Conservation (phyloP, 2,329 filamentous ascomycete genomes). For the Ophiostoma ips region DNA sequence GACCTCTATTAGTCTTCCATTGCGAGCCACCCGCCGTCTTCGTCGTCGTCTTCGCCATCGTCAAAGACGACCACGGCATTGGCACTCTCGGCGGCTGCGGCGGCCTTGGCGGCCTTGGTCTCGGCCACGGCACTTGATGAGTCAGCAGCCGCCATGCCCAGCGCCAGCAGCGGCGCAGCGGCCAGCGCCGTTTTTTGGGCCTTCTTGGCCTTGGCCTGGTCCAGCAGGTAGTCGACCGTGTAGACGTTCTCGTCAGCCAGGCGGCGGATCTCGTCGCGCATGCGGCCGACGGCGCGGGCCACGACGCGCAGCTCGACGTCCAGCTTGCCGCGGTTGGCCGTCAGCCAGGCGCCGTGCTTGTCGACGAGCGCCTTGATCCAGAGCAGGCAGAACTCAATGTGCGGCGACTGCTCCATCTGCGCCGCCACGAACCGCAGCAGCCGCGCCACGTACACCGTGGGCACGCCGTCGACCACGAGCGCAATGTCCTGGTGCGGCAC, state of each 20-base stretch:
- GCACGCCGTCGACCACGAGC: constrained; percentile 66
- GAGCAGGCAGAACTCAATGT: constrained; percentile 85
- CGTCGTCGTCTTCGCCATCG: constrained; percentile 8
- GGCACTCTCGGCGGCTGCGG: not conserved
- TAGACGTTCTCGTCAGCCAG: constrained; percentile 82
- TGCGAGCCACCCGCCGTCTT: constrained; percentile 10
- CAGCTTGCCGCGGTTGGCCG: constrained; percentile 63
- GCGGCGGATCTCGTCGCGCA: constrained; percentile 69
- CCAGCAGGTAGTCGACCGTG: constrained; percentile 68
- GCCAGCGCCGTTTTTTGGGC: constrained; percentile 4
- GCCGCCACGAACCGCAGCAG: constrained; percentile 77
- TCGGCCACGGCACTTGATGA: not conserved
- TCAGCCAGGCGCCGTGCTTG: constrained; percentile 73
- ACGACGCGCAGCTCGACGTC: constrained; percentile 76
- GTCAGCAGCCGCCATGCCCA: not conserved
- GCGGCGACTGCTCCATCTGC: constrained; percentile 78
- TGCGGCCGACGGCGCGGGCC: constrained; percentile 63
- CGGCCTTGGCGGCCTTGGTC: not conserved
- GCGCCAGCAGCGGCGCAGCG: not conserved
- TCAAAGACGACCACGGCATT: constrained; percentile 5
- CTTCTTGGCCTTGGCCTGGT: constrained; percentile 27
- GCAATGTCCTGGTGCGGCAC: constrained; percentile 62
- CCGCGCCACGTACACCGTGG: constrained; percentile 72
- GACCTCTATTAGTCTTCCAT: constrained; percentile 2
- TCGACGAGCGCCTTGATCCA: constrained; percentile 81